Base-by-base conservation (phyloP, 306 rosid species). In the Gynostemma pentaphyllum region DNA sequence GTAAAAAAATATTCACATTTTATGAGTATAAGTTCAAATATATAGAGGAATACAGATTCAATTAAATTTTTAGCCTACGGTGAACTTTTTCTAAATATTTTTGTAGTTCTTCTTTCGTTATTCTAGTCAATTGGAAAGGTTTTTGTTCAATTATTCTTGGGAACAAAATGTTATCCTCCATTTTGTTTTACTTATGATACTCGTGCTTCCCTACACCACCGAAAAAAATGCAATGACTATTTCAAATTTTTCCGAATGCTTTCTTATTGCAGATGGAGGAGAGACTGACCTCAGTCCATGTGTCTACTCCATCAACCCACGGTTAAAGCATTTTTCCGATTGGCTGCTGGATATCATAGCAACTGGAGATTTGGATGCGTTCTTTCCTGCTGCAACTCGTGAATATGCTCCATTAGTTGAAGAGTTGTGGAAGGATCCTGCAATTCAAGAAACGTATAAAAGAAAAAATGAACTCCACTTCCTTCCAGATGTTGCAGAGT, bases 351-450 rank as follows among this genome's bases (percentile, higher is more conserved):
- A 94, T 67, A 94, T 94, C 62, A 94, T 94, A 53, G 97, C 99
- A 37, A 94, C 99, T 2, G 97, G 99, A 64, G 99, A 94, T 80
- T 78, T 94, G 75, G 97, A 94, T 64, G 97, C 99, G 45, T 94
- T 94, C 80, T 94, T 94, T 72, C 97, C 99, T 61, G 99, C 99
- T 52, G 97, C 99, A 45, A 94, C 99, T 8, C 99, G 97, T 0
- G 99, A 94, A 68, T 94, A 94, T 73, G 99, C 99, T 75, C 99
- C 97, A 21, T 81, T 94, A 70, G 99, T 94, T 27, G 99, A 94
- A 75, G 97, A 94, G 73, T 90, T 88, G 65, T 94, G 99, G 99
- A 89, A 75, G 80, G 99, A 94, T 60, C 89, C 95, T 18, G 97
- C 99, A 5, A 86, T 88, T 66, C 95, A 94, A 70, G 95, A 88